Base-by-base conservation (phyloP, 768 basidiomycete species). In the Suillus plorans region DNA sequence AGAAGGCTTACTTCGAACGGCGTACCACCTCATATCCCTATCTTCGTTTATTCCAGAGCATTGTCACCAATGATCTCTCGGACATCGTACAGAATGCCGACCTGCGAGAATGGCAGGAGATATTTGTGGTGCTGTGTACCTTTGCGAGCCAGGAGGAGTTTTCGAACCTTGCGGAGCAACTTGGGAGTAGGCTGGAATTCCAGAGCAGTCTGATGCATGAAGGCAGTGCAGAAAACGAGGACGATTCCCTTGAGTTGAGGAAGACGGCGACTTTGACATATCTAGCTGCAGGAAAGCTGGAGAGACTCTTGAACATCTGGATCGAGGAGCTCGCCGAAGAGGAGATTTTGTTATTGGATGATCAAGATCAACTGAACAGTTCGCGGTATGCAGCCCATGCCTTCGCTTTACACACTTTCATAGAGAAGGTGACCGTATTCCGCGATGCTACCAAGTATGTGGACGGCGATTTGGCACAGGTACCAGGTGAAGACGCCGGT, bases 51-150 rank as follows among this genome's bases (percentile, higher is more conserved):
- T 94, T 96, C 86, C 94, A 98, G 73, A 92, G 90, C 14, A 92
- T 99, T 69, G 93, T 97, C 64, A 91, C 90, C 44, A 88, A 95
- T 70, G 97, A 99, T 72, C 86, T 99, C 9, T 84, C 86, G 22
- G 97, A 98, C 74, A 88, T 99, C 60, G 96, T 98, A 10, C 95
- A 97, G 76, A 97, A 98, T 70, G 97, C 96, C 28, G 95, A 99
- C 69, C 75, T 99, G 60, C 82, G 87, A 49, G 95, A 99, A 74
- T 99, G 97, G 97, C 87, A 90, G 64, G 97, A 97, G 76, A 93
- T 96, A 61, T 98, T 99, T 69, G 96, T 97, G 44, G 93, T 99
- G 14, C 75, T 98, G 12, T 98, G 96, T 80, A 98, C 97, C 0
- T 99, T 96, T 77, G 94, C 96, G 1, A 84, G 79, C 60, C 78